Base-by-base conservation (phyloP, 1,139 yeast species). In the Protomyces inundatus region DNA sequence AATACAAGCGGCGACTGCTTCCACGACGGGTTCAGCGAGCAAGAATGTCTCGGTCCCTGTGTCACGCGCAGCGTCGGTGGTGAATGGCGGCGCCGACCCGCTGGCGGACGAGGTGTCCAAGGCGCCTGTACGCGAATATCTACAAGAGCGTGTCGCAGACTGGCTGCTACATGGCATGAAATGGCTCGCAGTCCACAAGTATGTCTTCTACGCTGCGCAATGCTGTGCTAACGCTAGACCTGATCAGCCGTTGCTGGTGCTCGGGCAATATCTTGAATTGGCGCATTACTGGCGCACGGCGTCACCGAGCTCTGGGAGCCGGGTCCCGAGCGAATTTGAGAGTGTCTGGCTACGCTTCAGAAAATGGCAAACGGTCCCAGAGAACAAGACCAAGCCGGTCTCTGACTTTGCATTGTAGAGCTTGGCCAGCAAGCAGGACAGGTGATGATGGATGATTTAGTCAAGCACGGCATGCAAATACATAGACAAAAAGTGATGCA, bases 101-200 rank as follows among this genome's bases (percentile, higher is more conserved):
- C 7, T 16, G 6, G 62, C 40, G 5, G 32, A 35, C 12, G 33
- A 16, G 9, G 36, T 33, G 6, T 39, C 56, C 14, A 97, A 97
- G 0, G 88, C 96, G 0, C 84, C 89, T 0, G 80, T 90, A 2
- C 81, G 98, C 69, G 83, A 81, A 69, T 91, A 90, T 80, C 78
- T 91, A 67, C 89, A 90, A 72, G 79, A 83, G 67, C 80, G 87
- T 65, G 80, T 91, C 51, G 87, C 96, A 0, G 82, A 82, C 23
- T 82, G 82, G 34, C 74, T 91, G 50, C 76, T 89, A 33, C 84
- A 82, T 42, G 96, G 96, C 0, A 80, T 91, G 78, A 79, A 87
- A 67, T 76, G 81, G 55, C 67, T 77, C 9, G 84, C 85, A 3
- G 30, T 34, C 48, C 16, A 16, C 7, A 42, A 42, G 48, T 42